These are phyloP conservation scores for cucumber (Cucumis sativus) DNA, from an alignment of 306 rosid species.

Conservation along the genomic window DNA sequence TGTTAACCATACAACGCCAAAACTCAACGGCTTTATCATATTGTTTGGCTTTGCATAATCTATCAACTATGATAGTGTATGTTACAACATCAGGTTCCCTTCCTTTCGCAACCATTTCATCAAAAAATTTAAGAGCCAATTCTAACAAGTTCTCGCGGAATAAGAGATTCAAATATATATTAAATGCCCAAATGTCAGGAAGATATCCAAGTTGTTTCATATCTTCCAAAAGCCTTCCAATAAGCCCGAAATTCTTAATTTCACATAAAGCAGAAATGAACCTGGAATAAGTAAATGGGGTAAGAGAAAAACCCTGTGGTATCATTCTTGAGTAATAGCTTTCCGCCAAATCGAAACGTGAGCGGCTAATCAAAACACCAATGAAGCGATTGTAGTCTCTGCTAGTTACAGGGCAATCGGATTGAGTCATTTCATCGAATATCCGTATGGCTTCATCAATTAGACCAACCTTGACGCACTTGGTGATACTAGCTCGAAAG, in stretches of 20 bases:
- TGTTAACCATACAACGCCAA: slow-evolving; percentile 45
- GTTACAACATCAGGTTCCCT: slow-evolving; percentile 61
- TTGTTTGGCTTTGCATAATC: slow-evolving; percentile 47
- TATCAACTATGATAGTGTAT: slow-evolving; percentile 46
- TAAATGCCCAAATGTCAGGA: slow-evolving; percentile 87
- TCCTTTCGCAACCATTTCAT: slow-evolving; percentile 38
- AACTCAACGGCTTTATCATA: slow-evolving; percentile 36
- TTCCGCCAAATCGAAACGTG: slow-evolving; percentile 61
- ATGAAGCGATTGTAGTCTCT: slow-evolving; percentile 80
- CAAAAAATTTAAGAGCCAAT: slow-evolving; percentile 34
- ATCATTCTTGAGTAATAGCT: slow-evolving; percentile 59
- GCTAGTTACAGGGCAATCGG: slow-evolving; percentile 60
- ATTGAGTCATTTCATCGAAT: slow-evolving; percentile 80
- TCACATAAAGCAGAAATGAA: slow-evolving; percentile 70
- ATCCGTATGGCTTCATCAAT: slow-evolving; percentile 59
- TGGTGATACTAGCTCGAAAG: slow-evolving; percentile 53
- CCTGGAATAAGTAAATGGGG: slow-evolving; percentile 83
- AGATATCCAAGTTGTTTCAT: slow-evolving; percentile 46
- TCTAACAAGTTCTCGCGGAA: slow-evolving; percentile 39
- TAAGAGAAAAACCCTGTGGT: slow-evolving; percentile 60
- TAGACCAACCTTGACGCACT: slow-evolving; percentile 53
- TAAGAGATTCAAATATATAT: slow-evolving; percentile 52
- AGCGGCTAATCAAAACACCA: slow-evolving; percentile 62
- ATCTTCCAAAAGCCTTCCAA: slow-evolving; percentile 47
- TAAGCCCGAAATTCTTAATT: slow-evolving; percentile 31